Conservation (phyloP, 345 rosid species). For the Anastatica hierochuntica region DNA sequence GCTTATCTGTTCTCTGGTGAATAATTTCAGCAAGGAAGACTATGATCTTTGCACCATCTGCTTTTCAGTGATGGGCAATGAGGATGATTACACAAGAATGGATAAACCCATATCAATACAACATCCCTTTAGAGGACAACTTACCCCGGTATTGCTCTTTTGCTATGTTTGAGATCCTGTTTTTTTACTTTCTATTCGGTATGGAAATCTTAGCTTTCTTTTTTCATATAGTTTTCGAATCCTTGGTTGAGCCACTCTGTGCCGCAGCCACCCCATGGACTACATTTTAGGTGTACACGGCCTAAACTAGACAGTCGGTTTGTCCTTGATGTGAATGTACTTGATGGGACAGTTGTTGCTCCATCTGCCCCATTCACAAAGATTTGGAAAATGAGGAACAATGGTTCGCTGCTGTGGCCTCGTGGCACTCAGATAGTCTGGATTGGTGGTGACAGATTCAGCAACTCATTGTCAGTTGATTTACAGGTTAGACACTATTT, state of each 20-base stretch:
- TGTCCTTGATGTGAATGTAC: constrained; percentile 66
- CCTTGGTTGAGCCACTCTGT: constrained; percentile 22
- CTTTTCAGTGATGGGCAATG: constrained; percentile 60
- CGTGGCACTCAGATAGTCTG: constrained; percentile 55
- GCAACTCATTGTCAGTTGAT: background rate
- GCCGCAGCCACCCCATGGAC: constrained; percentile 18
- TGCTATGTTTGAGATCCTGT: background rate
- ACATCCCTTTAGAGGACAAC: no score
- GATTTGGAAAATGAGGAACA: constrained; percentile 90
- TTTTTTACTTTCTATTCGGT: background rate
- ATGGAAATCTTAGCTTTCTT: constrained; percentile 4
- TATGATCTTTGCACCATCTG: constrained; percentile 92
- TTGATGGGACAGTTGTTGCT: constrained; percentile 74
- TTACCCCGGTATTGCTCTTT: constrained; percentile 31
- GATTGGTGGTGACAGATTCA: constrained; percentile 70
- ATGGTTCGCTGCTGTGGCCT: constrained; percentile 60
- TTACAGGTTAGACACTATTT: constrained; percentile 35
- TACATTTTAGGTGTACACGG: constrained; percentile 23
- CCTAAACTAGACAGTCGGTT: constrained; percentile 74
- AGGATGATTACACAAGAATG: constrained; percentile 53
- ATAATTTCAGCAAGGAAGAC: constrained; percentile 50
- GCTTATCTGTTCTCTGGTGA: background rate
- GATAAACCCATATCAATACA: no score
- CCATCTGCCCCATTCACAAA: constrained; percentile 72
- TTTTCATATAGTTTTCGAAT: constrained; percentile 14